Evolutionary conservation across 495 filamentous ascomycete genomes (phyloP).

Genomic region (Chaetomidium leptoderma): DNA sequence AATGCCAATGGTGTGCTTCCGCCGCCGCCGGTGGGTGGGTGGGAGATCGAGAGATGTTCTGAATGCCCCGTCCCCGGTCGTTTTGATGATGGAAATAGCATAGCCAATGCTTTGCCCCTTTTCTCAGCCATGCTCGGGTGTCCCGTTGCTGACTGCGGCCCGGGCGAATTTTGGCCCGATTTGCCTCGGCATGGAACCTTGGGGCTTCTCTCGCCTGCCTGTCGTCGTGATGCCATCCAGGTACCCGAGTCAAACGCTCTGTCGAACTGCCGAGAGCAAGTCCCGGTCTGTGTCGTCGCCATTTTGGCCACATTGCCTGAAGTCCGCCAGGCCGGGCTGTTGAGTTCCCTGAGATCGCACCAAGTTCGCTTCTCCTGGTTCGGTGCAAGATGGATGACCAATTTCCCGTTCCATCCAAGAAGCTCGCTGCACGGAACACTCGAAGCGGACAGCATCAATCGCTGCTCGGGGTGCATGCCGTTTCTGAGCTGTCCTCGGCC

Average conservation of each 20-base stretch:
- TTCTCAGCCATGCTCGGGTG: background rate
- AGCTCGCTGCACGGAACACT: background rate
- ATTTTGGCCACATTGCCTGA: background rate
- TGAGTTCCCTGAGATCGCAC: background rate
- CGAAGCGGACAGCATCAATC: constrained; percentile 6
- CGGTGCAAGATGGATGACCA: background rate
- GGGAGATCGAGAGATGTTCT: background rate
- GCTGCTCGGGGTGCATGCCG: constrained; percentile 4
- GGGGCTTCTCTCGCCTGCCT: background rate
- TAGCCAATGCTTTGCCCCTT: background rate
- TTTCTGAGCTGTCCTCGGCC: background rate
- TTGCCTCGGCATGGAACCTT: background rate
- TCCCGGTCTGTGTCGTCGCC: background rate
- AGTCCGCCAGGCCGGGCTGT: background rate
- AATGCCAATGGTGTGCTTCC: background rate
- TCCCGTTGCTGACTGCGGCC: background rate
- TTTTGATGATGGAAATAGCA: background rate
- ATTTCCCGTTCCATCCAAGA: background rate
- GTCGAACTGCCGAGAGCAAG: background rate
- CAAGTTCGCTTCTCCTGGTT: background rate
- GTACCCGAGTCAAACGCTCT: background rate
- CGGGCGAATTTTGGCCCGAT: background rate
- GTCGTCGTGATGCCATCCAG: background rate
- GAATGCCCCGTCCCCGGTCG: background rate
- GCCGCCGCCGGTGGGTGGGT: background rate